phyloP scores from a whole-genome alignment of 2,329 filamentous ascomycete species.

The Aplosporella prunicola region DNA sequence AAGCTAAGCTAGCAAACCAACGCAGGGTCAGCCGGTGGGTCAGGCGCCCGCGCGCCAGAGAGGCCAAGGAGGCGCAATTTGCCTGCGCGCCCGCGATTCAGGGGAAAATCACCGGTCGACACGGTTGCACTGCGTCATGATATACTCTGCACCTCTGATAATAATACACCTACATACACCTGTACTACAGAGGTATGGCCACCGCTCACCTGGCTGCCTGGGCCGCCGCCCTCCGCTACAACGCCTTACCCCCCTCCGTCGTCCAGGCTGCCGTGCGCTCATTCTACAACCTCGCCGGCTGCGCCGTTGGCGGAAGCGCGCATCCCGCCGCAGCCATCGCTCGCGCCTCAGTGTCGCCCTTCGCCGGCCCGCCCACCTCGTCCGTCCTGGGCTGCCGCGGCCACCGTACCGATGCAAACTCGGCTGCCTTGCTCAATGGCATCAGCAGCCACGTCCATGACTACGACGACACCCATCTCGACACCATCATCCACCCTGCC shows the following conservation, averaged over 20 bases:
- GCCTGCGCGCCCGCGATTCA: too few species aligned
- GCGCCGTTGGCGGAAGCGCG: conserved; percentile 41
- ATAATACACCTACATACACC: too few species aligned
- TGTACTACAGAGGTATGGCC: conserved; percentile 36
- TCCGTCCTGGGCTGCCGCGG: conserved; percentile 26
- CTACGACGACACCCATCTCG: conserved; percentile 49
- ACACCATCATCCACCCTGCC: conserved; percentile 47
- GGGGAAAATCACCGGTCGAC: too few species aligned
- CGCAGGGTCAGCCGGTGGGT: too few species aligned
- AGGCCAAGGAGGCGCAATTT: too few species aligned
- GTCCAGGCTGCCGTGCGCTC: conserved; percentile 37
- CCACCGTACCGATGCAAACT: conserved; percentile 35
- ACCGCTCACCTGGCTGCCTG: conserved; percentile 41
- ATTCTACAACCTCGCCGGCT: conserved; percentile 48
- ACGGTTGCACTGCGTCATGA: too few species aligned
- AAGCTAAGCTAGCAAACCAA: too few species aligned
- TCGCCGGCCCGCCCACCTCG: conserved; percentile 30
- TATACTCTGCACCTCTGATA: too few species aligned
- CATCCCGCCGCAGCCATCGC: conserved; percentile 38
- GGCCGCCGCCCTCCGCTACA: conserved; percentile 34
- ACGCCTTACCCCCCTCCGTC: conserved; percentile 33
- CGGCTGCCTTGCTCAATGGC: conserved; percentile 45
- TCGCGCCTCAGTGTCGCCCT: conserved; percentile 24
- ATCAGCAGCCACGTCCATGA: conserved; percentile 48
- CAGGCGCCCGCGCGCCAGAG: too few species aligned